A percentile compares a stretch with the other conserved stretches of the same genome.
Evolutionary conservation across 768 basidiomycete species (phyloP).

Genomic region (Kwoniella dendrophila): DNA sequence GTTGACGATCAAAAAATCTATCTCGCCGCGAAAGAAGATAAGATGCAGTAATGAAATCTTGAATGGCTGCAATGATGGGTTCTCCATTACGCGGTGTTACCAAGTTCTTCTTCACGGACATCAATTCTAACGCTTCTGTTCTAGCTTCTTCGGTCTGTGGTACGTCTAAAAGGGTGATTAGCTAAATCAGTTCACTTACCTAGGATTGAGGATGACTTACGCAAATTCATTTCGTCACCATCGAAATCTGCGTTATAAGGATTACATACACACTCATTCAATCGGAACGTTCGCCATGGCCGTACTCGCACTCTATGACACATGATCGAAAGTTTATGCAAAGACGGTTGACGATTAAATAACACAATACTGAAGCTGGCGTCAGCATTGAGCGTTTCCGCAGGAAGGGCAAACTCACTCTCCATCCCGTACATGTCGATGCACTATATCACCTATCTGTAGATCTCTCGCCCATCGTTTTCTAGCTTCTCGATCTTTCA

Average conservation of each 20-base stretch:
- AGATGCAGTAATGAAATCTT: constrained; percentile 99
- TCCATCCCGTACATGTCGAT: constrained; percentile 90
- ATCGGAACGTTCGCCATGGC: constrained; percentile 93
- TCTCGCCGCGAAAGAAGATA: constrained; percentile 92
- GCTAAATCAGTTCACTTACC: background rate
- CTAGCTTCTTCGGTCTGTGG: constrained; percentile 98
- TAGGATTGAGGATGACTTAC: constrained; percentile 60
- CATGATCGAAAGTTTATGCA: constrained; percentile 99
- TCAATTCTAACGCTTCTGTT: constrained; percentile 93
- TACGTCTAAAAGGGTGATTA: constrained; percentile 66
- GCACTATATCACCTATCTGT: constrained; percentile 85
- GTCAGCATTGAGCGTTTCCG: constrained; percentile 13
- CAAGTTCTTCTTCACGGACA: constrained; percentile 95
- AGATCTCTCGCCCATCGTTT: constrained; percentile 72
- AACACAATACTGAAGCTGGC: constrained; percentile 68
- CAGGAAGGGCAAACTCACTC: constrained; percentile 60
- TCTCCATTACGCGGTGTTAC: constrained; percentile 98
- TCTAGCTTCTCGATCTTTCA: constrained; percentile 41
- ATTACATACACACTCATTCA: constrained; percentile 99
- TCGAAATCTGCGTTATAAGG: constrained; percentile 99
- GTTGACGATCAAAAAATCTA: constrained; percentile 85
- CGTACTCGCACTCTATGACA: constrained; percentile 89
- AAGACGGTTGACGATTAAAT: constrained; percentile 97
- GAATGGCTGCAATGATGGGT: constrained; percentile 98
- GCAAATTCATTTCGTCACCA: constrained; percentile 99